These are phyloP conservation scores for Penicillium hordei DNA, from an alignment of 2,329 filamentous ascomycete genomes.

Conservation along the genomic window DNA sequence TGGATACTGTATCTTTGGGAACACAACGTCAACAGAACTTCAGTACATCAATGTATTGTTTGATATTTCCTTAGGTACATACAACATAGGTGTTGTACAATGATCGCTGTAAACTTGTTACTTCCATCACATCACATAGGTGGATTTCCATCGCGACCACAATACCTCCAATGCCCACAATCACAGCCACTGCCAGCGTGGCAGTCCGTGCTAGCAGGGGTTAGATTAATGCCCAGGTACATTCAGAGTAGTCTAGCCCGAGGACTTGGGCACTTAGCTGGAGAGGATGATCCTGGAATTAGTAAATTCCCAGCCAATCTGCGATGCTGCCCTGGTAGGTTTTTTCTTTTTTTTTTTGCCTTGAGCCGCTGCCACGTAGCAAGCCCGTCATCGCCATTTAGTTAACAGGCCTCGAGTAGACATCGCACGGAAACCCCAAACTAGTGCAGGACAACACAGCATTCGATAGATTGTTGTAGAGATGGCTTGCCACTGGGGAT, in stretches of 20 bases:
- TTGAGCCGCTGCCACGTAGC: slow-evolving; percentile 21
- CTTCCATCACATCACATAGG: neutral
- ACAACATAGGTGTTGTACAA: neutral
- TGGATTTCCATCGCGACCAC: neutral
- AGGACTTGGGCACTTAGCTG: slow-evolving; percentile 11
- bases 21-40: neutral
- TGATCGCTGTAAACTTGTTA: neutral
- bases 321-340: neutral
- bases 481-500: neutral
- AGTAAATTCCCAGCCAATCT: neutral
- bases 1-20: neutral
- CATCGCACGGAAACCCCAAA: neutral
- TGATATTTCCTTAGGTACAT: neutral
- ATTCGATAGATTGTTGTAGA: neutral
- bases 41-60: neutral
- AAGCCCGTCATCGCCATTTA: neutral
- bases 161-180: neutral
- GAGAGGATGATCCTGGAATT: slow-evolving; percentile 1
- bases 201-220: slow-evolving; percentile 19
- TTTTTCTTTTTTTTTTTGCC: neutral
- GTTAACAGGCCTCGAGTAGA: neutral
- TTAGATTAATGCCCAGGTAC: neutral
- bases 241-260: neutral
- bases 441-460: neutral
- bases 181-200: slow-evolving; percentile 22